These are phyloP conservation scores for Tothia fuscella DNA, from an alignment of 2,329 filamentous ascomycete genomes.

Conservation along the genomic window DNA sequence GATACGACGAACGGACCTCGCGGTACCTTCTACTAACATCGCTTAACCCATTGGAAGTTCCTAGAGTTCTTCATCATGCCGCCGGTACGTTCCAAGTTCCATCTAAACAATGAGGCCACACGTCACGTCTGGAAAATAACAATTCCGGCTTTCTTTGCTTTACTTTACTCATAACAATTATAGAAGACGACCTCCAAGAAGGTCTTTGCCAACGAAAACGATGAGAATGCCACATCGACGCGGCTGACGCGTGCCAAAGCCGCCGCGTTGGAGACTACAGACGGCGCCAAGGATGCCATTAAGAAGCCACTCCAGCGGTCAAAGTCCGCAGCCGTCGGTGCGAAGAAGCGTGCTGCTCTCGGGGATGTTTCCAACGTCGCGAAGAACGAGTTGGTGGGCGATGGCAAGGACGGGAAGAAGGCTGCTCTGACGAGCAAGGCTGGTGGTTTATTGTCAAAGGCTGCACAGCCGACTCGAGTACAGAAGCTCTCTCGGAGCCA, in stretches of 20 bases:
- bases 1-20: no score
- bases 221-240: constrained; percentile 70
- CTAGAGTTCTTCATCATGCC: constrained; percentile 42
- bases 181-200: constrained; percentile 9
- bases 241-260: constrained; percentile 90
- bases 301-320: constrained; percentile 41
- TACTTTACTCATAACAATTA: constrained; percentile 1
- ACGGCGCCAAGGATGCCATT: constrained; percentile 28
- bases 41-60: no score
- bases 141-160: neutral
- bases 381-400: constrained; percentile 48
- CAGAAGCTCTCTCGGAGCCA: constrained; percentile 55
- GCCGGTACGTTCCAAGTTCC: constrained; percentile 36
- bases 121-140: constrained; percentile 3
- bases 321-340: constrained; percentile 33
- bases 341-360: constrained; percentile 70
- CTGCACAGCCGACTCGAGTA: constrained; percentile 64
- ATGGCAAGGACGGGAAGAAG: constrained; percentile 61
- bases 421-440: constrained; percentile 43
- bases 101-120: constrained; percentile 10
- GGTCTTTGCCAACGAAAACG: constrained; percentile 23
- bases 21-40: no score
- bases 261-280: constrained; percentile 45
- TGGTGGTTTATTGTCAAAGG: constrained; percentile 62
- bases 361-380: constrained; percentile 93